Conservation (phyloP, 1,284 basidiomycete genomes). For the Puccinia triticina region DNA sequence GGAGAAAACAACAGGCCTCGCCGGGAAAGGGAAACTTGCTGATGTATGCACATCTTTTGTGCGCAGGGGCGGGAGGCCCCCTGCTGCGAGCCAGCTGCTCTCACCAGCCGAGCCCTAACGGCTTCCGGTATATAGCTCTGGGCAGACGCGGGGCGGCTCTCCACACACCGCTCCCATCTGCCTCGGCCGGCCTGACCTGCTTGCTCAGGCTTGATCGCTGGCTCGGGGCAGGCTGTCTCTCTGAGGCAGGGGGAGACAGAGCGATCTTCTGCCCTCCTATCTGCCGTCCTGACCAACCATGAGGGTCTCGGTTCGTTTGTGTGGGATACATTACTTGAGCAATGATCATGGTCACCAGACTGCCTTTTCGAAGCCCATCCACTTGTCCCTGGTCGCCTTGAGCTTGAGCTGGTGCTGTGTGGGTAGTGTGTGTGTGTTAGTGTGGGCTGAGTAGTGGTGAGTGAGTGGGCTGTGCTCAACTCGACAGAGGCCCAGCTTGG, state of each 20-base stretch:
- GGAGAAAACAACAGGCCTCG: no score
- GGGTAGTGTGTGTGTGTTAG: neutral
- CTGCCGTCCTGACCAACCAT: conserved; percentile 29
- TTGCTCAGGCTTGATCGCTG: no score
- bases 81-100: neutral
- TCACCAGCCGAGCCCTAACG: neutral
- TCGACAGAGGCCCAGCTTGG: conserved; percentile 50
- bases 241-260: no score
- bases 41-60: no score
- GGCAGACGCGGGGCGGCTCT: no score
- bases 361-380: conserved; percentile 51
- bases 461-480: neutral
- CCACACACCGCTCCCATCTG: no score
- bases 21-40: no score
- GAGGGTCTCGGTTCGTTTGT: conserved; percentile 42
- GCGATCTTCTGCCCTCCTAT: conserved; percentile 17
- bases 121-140: neutral
- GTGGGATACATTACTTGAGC: conserved; percentile 13
- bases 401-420: conserved; percentile 48
- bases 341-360: conserved; percentile 34
- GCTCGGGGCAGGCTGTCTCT: no score
- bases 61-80: no score
- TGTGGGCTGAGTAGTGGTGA: neutral
- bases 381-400: conserved; percentile 49
- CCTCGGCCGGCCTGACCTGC: no score